phyloP scores from a whole-genome alignment of 2,329 filamentous ascomycete species.

The Stemphylium vesicarium region DNA sequence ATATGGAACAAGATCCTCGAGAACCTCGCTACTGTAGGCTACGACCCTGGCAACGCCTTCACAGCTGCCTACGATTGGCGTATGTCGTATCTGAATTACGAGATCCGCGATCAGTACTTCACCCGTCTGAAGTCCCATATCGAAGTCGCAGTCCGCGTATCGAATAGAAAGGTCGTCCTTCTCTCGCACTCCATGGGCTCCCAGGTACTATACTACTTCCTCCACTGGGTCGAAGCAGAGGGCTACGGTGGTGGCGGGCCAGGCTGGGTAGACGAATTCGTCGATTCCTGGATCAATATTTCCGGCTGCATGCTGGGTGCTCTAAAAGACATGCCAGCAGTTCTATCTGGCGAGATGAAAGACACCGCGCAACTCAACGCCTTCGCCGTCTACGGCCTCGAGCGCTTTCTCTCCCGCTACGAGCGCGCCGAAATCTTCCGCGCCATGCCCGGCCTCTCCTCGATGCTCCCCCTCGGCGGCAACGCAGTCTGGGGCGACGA shows the following conservation, averaged over 20 bases:
- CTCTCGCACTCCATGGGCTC: conserved; percentile 98
- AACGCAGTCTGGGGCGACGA: conserved; percentile 93
- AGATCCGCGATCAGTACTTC: conserved; percentile 92
- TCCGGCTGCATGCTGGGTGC: conserved; percentile 97
- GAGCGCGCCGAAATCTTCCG: conserved; percentile 94
- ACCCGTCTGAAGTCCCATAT: conserved; percentile 88
- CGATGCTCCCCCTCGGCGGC: conserved; percentile 94
- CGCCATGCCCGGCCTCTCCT: conserved; percentile 94
- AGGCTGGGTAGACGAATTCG: conserved; percentile 85
- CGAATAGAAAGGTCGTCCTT: conserved; percentile 80
- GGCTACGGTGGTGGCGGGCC: conserved; percentile 80
- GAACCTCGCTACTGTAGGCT: conserved; percentile 93
- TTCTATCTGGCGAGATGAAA: conserved; percentile 96
- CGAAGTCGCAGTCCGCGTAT: conserved; percentile 77
- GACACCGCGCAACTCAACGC: conserved; percentile 96
- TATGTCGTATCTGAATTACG: conserved; percentile 86
- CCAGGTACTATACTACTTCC: conserved; percentile 86
- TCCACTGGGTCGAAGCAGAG: conserved; percentile 80
- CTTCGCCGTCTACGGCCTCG: conserved; percentile 94
- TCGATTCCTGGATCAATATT: conserved; percentile 98
- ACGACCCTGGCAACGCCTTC: conserved; percentile 81
- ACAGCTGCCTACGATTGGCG: conserved; percentile 88
- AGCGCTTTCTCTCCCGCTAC: conserved; percentile 90
- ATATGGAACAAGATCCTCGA: conserved; percentile 99
- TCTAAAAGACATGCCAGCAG: conserved; percentile 85